phyloP scores from a whole-genome alignment of 1,284 basidiomycete genomes.

The Cryptococcus sp. region DNA sequence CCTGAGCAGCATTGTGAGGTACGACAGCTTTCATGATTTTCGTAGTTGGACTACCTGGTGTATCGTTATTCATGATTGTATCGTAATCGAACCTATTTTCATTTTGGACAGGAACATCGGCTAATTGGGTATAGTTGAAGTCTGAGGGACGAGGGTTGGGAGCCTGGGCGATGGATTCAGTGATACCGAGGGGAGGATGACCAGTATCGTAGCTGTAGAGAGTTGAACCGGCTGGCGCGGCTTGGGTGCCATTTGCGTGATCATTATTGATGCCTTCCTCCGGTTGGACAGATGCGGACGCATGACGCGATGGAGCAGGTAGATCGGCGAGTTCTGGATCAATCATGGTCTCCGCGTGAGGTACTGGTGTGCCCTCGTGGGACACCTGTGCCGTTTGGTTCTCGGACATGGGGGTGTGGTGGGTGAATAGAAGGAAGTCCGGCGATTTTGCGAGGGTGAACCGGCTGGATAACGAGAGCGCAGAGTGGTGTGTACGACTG shows the following conservation, averaged over 20 bases:
- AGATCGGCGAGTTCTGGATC: constrained; percentile 36
- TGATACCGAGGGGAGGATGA: constrained; percentile 14
- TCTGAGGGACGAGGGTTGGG: constrained; percentile 40
- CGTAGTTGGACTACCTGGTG: constrained; percentile 40
- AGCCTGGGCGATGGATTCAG: constrained; percentile 37
- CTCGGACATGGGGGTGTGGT: too few relatives aligned
- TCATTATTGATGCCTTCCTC: not conserved
- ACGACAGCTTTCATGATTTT: constrained; percentile 41
- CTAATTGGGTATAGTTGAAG: constrained; percentile 21
- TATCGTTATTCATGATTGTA: constrained; percentile 27
- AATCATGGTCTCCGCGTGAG: constrained; percentile 19
- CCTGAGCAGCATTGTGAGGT: constrained; percentile 38
- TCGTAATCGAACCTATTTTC: constrained; percentile 30
- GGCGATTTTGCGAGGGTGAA: too few relatives aligned
- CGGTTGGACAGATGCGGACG: not conserved
- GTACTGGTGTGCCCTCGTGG: not conserved
- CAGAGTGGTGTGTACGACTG: too few relatives aligned
- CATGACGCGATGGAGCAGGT: constrained; percentile 23
- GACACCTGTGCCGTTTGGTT: too few relatives aligned
- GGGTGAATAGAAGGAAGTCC: too few relatives aligned
- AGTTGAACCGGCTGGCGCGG: not conserved
- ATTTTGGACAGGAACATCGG: constrained; percentile 23
- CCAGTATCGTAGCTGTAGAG: not conserved
- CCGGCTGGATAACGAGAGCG: too few relatives aligned
- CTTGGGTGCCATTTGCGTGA: not conserved